Evolutionary conservation across 768 basidiomycete species (phyloP).

Genomic region (Saitozyma sp.): DNA sequence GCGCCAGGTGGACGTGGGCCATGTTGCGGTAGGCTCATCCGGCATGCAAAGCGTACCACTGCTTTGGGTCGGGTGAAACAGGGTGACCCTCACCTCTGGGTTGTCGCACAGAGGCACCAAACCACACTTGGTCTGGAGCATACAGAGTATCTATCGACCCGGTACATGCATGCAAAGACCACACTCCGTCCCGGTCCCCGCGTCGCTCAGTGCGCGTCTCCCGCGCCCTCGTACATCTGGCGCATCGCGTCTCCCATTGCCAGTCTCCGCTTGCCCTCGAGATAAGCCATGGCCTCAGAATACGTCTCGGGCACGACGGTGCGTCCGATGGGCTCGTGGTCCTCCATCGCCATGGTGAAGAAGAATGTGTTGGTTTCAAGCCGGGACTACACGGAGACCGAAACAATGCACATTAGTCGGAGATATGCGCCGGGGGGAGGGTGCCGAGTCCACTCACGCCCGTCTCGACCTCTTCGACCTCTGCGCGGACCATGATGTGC

Average conservation of each 20-base stretch:
- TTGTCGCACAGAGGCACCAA: too few relatives aligned
- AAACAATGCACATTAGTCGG: neutral
- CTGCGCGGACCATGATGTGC: constrained; percentile 50
- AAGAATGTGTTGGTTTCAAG: constrained; percentile 55
- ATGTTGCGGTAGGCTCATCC: too few relatives aligned
- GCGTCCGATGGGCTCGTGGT: constrained; percentile 36
- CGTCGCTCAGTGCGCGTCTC: too few relatives aligned
- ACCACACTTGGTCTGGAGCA: too few relatives aligned
- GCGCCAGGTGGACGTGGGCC: too few relatives aligned
- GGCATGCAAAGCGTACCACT: too few relatives aligned
- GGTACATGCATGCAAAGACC: too few relatives aligned
- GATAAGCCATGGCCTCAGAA: constrained; percentile 78
- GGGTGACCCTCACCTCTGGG: too few relatives aligned
- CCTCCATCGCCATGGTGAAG: constrained; percentile 28
- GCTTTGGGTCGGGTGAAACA: too few relatives aligned
- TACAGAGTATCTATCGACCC: too few relatives aligned
- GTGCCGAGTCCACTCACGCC: constrained; percentile 58
- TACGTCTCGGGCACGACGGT: constrained; percentile 37
- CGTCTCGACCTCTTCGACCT: constrained; percentile 58
- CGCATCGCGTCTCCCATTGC: constrained; percentile 70
- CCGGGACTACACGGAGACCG: constrained; percentile 16
- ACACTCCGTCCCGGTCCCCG: too few relatives aligned
- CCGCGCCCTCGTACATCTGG: constrained; percentile 43
- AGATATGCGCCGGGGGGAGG: neutral
- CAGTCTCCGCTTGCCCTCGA: constrained; percentile 73